Conservation (phyloP, 345 rosid genomes). For the Syzygium aqueum region DNA sequence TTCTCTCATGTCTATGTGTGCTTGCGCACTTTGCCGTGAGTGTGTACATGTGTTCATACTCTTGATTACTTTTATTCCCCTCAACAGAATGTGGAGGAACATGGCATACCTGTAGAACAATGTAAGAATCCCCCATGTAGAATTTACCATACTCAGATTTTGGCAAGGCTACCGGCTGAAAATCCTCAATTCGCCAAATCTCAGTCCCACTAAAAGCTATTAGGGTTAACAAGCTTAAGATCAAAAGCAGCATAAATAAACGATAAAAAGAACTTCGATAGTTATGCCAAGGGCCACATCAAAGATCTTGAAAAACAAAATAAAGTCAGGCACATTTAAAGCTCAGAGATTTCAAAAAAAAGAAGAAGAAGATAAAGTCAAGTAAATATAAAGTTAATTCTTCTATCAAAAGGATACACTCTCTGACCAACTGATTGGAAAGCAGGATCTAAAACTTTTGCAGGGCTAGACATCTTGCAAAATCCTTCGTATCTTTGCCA, state of each 20-base stretch:
- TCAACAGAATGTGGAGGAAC: not conserved
- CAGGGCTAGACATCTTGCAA: slow-evolving; percentile 59
- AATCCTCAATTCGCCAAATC: slow-evolving; percentile 96
- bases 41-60: not conserved
- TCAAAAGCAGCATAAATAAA: not conserved
- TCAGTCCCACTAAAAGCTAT: slow-evolving; percentile 80
- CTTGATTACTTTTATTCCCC: not conserved
- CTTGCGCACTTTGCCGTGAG: not conserved
- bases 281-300: not conserved
- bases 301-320: not conserved
- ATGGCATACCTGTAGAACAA: slow-evolving; percentile 69
- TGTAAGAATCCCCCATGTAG: slow-evolving; percentile 91
- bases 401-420: slow-evolving; percentile 56
- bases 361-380: not conserved
- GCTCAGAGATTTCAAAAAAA: not conserved
- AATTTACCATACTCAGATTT: slow-evolving; percentile 93
- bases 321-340: not conserved
- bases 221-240: slow-evolving; percentile 39
- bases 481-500: slow-evolving; percentile 3
- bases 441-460: slow-evolving; percentile 84
- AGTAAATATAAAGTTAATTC: not conserved
- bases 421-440: slow-evolving; percentile 95
- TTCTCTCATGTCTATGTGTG: not conserved
- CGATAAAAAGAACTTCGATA: not conserved
- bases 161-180: slow-evolving; percentile 77